Conservation (phyloP, 495 filamentous ascomycete genomes). For the Tuber microsphaerosporum region DNA sequence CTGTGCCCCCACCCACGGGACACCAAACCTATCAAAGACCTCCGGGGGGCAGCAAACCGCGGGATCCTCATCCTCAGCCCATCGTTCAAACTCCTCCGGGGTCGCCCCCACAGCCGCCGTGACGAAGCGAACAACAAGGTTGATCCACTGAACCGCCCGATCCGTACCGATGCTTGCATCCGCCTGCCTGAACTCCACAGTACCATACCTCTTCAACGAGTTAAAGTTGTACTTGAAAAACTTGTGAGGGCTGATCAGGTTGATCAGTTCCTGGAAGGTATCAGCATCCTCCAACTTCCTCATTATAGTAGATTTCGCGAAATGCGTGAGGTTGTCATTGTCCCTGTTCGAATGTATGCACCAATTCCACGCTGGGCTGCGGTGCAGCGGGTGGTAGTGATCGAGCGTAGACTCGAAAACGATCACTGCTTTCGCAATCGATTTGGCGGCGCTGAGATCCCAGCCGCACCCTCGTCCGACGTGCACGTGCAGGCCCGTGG, state of each 20-base stretch:
- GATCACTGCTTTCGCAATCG: slow-evolving; percentile 34
- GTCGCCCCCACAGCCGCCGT: slow-evolving; percentile 16
- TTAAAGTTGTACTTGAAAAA: slow-evolving; percentile 39
- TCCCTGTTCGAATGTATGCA: slow-evolving; percentile 32
- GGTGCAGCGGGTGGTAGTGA: slow-evolving; percentile 25
- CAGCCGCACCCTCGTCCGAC: slow-evolving; percentile 33
- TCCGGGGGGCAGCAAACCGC: slow-evolving; percentile 18
- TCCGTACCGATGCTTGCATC: slow-evolving; percentile 22
- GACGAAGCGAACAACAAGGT: slow-evolving; percentile 27
- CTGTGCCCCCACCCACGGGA: slow-evolving; percentile 15
- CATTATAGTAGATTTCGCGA: slow-evolving; percentile 24
- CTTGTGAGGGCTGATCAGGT: slow-evolving; percentile 30
- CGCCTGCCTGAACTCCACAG: slow-evolving; percentile 36
- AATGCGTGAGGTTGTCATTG: slow-evolving; percentile 11
- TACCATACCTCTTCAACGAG: slow-evolving; percentile 28
- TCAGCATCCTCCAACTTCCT: slow-evolving; percentile 14
- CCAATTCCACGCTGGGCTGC: slow-evolving; percentile 27
- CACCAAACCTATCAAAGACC: slow-evolving; percentile 27
- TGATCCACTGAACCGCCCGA: slow-evolving; percentile 29
- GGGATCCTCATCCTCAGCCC: slow-evolving; percentile 24
- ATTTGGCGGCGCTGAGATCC: slow-evolving; percentile 23
- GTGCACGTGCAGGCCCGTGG: slow-evolving; percentile 37
- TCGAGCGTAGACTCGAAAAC: slow-evolving; percentile 36
- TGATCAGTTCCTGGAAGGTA: slow-evolving; percentile 19
- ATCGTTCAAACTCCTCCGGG: slow-evolving; percentile 15